These are phyloP conservation scores for Debaryomycetaceae sp. DNA, from an alignment of 1,139 yeast genomes.

Conservation along the genomic window DNA sequence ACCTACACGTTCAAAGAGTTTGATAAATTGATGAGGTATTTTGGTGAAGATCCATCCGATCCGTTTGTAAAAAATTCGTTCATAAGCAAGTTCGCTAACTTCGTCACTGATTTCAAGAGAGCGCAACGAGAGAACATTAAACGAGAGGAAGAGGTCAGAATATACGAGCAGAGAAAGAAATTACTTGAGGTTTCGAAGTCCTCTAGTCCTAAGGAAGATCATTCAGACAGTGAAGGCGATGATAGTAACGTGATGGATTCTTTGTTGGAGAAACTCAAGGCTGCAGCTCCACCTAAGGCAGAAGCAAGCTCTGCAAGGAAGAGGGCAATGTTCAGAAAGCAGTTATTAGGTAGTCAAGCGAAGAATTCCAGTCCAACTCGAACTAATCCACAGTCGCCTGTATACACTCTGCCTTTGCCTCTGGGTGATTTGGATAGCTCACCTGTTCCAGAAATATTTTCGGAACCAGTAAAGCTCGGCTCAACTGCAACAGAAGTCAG, in stretches of 20 bases:
- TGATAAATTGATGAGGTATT: conserved; percentile 65
- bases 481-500: conserved; percentile 4
- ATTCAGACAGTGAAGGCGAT: conserved; percentile 20
- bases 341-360: conserved; percentile 41
- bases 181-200: conserved; percentile 48
- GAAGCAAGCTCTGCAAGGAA: conserved; percentile 80
- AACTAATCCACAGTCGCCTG: conserved; percentile 10
- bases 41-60: conserved; percentile 76
- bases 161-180: conserved; percentile 71
- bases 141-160: conserved; percentile 74
- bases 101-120: conserved; percentile 69
- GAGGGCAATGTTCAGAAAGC: conserved; percentile 72
- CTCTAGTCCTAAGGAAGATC: conserved; percentile 13
- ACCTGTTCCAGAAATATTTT: conserved; percentile 7
- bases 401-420: conserved; percentile 10
- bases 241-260: conserved; percentile 70
- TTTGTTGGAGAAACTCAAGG: conserved; percentile 65
- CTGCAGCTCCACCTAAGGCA: conserved; percentile 67
- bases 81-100: conserved; percentile 69
- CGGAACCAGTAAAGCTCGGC: conserved; percentile 5
- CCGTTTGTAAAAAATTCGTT: conserved; percentile 64
- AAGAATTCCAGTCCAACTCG: conserved; percentile 9
- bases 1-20: conserved; percentile 63
- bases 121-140: conserved; percentile 74
- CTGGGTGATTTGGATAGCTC: conserved; percentile 12